Conservation (phyloP, 2,329 filamentous ascomycete species). For the Xylaria sp. region DNA sequence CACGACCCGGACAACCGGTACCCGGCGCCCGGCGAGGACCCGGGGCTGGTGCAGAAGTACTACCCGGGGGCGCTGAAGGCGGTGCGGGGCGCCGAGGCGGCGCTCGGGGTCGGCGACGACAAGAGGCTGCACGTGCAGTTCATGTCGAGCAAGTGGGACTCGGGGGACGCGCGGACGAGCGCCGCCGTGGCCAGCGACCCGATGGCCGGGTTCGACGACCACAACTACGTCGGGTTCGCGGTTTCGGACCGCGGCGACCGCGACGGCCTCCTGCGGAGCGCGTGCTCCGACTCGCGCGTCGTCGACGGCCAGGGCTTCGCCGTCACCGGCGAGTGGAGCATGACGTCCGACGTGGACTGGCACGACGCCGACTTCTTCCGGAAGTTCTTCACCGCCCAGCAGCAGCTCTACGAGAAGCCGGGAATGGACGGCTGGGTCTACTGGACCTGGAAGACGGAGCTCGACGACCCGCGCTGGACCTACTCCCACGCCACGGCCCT, state of each 20-base stretch:
- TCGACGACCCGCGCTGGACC: slow-evolving; percentile 28
- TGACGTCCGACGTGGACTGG: slow-evolving; percentile 25
- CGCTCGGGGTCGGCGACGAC: slow-evolving; percentile 44
- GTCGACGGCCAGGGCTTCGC: slow-evolving; percentile 22
- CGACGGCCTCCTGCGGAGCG: slow-evolving; percentile 24
- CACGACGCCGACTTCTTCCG: slow-evolving; percentile 23
- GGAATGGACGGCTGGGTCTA: slow-evolving; percentile 29
- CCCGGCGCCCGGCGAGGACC: slow-evolving; percentile 24
- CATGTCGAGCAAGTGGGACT: slow-evolving; percentile 56
- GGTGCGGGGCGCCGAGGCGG: slow-evolving; percentile 53
- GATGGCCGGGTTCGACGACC: slow-evolving; percentile 58
- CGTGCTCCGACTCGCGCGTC: slow-evolving; percentile 27
- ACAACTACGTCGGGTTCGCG: slow-evolving; percentile 56
- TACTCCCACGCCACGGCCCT: slow-evolving; percentile 28
- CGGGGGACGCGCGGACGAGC: slow-evolving; percentile 51
- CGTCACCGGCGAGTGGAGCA: slow-evolving; percentile 32
- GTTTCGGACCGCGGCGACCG: slow-evolving; percentile 18
- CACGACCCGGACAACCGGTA: slow-evolving; percentile 36
- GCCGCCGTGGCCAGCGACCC: slow-evolving; percentile 46
- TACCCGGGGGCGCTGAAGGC: slow-evolving; percentile 50
- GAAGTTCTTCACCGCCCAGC: slow-evolving; percentile 28
- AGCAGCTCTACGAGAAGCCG: slow-evolving; percentile 31
- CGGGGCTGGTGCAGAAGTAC: slow-evolving; percentile 44
- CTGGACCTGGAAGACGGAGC: slow-evolving; percentile 31
- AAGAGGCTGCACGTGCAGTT: slow-evolving; percentile 55